phyloP scores from a whole-genome alignment of 768 basidiomycete genomes.

The Hericium coralloides region DNA sequence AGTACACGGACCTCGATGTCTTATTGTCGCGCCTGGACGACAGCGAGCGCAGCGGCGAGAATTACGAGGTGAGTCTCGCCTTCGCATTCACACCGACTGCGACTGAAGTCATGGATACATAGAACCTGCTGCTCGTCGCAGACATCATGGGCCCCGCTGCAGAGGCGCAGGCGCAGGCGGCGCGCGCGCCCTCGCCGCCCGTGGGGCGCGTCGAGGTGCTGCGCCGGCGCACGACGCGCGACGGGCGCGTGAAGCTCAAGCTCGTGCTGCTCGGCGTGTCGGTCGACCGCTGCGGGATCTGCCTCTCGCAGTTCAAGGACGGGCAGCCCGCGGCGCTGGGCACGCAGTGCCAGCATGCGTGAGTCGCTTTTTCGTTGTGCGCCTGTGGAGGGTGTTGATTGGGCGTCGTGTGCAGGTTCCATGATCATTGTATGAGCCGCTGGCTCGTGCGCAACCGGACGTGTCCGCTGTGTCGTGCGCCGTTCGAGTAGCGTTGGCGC shows the following conservation, averaged over 20 bases:
- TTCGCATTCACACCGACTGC: not conserved
- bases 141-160: not conserved
- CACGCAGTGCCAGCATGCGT: constrained; percentile 11
- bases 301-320: constrained; percentile 11
- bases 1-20: constrained; percentile 8
- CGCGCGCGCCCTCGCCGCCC: not conserved
- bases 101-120: not conserved
- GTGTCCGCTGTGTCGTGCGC: constrained; percentile 7
- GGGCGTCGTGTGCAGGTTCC: constrained; percentile 5
- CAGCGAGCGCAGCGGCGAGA: not conserved
- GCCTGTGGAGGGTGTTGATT: not conserved
- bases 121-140: constrained; percentile 5
- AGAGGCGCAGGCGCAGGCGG: not conserved
- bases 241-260: constrained; percentile 14
- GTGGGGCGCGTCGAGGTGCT: constrained; percentile 8
- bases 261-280: constrained; percentile 8
- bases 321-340: constrained; percentile 8
- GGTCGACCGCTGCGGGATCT: constrained; percentile 12
- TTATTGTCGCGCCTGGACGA: not conserved
- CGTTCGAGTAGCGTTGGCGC: constrained; percentile 2
- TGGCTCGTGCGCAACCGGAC: constrained; percentile 7
- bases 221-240: constrained; percentile 13
- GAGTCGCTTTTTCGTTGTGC: not conserved
- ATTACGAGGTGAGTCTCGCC: constrained; percentile 7
- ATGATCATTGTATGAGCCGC: constrained; percentile 10